Evolutionary conservation across 1,139 yeast genomes (phyloP), one percentile per base, ranked within the genome.

Genomic region (Starmera stellimalicola): DNA sequence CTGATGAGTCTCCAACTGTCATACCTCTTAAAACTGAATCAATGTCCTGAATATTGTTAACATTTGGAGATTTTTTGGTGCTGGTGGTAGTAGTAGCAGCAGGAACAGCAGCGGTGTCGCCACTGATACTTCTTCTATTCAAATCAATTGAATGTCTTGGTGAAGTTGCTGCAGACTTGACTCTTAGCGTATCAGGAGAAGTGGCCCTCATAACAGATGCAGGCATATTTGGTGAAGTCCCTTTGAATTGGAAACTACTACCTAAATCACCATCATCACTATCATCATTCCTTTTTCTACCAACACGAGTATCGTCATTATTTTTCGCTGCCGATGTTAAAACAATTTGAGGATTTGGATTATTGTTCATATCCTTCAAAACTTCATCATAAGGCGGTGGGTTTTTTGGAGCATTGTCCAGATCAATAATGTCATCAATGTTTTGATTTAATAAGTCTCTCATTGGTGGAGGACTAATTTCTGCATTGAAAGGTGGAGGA

Each of bases 331-430:
- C 30, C 27, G 27, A 11, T 8, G 24, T 24, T 25, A 18, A 34
- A 23, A 15, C 37, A 7, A 29, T 18, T 16, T 25, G 14, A 15
- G 27, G 24, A 14, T 15, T 26, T 7, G 11, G 11, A 16, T 9
- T 11, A 18, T 37, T 19, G 23, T 18, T 16, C 29, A 28, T n/a
- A 29, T 27, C 15, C 25, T 43, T 37, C 30, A 55, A 31, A 16
- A 49, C 49, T 9, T 57, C 62, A 11, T 38, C 47, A 40, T 61
- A 62, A 3, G 55, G 37, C 9, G 66, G 68, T 7, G 68, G 67
- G 20, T 51, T 40, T 23, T 30, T 42, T 26, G 73, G 73, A 5
- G 65, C 56, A 27, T 53, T 44, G n/a, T 52, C 48, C 11, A 22
- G 12, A 8, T 48, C 58, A 32, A 62, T 55, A 22, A 57, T 39